Evolutionary conservation across 2,329 filamentous ascomycete species (phyloP).

Genomic region (Bipolaris victoriae): DNA sequence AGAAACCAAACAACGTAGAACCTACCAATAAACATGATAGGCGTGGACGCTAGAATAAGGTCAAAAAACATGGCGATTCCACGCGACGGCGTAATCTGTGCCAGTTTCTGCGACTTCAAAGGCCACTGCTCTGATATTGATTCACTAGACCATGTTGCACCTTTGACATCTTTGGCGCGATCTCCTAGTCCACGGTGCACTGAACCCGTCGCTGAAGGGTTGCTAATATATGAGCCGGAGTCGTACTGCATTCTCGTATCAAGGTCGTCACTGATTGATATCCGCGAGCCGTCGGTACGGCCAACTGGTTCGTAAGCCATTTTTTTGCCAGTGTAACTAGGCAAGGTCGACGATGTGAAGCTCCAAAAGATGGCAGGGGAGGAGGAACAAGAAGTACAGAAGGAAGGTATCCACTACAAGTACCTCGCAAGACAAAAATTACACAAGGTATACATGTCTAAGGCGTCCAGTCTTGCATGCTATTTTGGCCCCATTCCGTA

Average conservation of each 20-base stretch:
- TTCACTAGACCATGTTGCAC: not conserved
- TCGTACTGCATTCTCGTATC: constrained; percentile 19
- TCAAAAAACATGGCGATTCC: constrained; percentile 30
- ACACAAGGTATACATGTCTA: not conserved
- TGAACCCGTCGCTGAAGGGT: constrained; percentile 1
- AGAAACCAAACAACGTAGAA: not conserved
- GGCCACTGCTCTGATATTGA: constrained; percentile 19
- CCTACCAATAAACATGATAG: constrained; percentile 38
- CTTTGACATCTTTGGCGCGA: not conserved
- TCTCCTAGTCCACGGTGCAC: not conserved
- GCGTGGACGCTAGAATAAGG: constrained; percentile 30
- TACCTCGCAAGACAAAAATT: not conserved
- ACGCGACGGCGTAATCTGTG: constrained; percentile 28
- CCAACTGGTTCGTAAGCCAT: constrained; percentile 11
- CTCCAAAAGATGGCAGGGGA: too few species aligned
- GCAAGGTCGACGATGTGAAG: not conserved
- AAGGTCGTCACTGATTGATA: constrained; percentile 5
- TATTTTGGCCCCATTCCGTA: not conserved
- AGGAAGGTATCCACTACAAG: not conserved
- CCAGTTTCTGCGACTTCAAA: constrained; percentile 25
- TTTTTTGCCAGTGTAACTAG: not conserved
- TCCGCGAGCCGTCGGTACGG: not conserved
- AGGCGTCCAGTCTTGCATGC: not conserved
- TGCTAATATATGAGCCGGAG: constrained; percentile 8
- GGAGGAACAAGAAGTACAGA: not conserved